Conservation (phyloP, 1,284 basidiomycete species). For the Dichomitus squalens region DNA sequence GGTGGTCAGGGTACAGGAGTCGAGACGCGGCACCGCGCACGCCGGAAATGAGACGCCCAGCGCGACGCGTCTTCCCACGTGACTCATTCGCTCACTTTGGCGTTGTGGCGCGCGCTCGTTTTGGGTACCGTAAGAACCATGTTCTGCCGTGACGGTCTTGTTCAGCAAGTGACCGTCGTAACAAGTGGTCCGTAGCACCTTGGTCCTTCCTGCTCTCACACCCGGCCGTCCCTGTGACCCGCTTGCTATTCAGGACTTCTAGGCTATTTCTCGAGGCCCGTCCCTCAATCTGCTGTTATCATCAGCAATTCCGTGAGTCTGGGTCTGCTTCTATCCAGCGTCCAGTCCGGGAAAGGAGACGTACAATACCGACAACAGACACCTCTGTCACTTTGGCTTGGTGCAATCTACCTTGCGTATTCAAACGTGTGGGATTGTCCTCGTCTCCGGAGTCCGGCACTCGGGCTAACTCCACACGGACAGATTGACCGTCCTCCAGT, state of each 20-base stretch:
- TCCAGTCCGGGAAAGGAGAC: neutral
- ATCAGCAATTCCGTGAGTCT: neutral
- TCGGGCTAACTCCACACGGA: neutral
- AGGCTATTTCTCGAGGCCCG: neutral
- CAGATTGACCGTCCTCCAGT: neutral
- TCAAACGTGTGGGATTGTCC: neutral
- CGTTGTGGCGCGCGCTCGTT: neutral
- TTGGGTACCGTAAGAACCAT: constrained; percentile 1
- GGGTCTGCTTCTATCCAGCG: neutral
- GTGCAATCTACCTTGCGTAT: neutral
- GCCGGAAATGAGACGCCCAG: constrained; percentile 4
- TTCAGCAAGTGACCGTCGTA: constrained; percentile 2
- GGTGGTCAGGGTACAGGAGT: neutral
- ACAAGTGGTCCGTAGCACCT: neutral
- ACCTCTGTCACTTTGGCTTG: neutral
- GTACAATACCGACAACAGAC: neutral
- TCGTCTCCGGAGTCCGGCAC: neutral
- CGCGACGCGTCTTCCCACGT: constrained; percentile 19
- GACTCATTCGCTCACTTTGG: neutral
- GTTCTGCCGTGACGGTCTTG: neutral
- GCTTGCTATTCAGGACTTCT: neutral
- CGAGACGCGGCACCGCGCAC: neutral
- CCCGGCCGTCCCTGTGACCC: neutral
- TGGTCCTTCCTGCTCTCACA: neutral
- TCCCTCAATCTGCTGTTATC: neutral